A percentile compares a stretch with the other conserved stretches of the same genome.
Evolutionary conservation across 441 rosid genomes (phyloP).

Genomic region (Jatropha multifida): DNA sequence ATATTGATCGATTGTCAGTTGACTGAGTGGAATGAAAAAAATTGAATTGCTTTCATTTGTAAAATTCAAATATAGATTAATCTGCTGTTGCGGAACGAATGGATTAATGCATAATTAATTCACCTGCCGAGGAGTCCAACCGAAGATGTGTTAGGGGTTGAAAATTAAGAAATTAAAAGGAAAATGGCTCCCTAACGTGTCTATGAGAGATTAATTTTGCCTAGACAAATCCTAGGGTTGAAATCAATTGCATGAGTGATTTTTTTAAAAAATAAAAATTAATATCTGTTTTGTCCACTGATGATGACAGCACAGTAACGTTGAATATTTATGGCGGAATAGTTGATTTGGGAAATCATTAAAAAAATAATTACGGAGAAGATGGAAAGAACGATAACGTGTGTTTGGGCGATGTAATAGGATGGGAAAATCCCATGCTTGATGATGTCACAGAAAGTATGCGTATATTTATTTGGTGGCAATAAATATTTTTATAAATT

Average conservation of each 20-base stretch:
- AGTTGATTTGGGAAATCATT: background rate
- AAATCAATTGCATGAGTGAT: too few relatives aligned
- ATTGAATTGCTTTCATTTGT: too few relatives aligned
- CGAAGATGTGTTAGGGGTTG: background rate
- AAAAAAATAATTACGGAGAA: background rate
- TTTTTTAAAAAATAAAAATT: background rate
- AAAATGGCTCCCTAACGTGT: background rate
- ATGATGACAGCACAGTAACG: background rate
- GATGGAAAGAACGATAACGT: background rate
- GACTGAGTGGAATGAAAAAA: too few relatives aligned
- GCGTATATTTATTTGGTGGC: background rate
- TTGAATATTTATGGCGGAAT: background rate
- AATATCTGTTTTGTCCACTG: background rate
- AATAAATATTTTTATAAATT: too few relatives aligned
- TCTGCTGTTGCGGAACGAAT: too few relatives aligned
- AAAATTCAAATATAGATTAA: too few relatives aligned
- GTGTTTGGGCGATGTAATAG: background rate
- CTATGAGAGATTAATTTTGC: too few relatives aligned
- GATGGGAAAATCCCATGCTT: background rate
- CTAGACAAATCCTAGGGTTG: too few relatives aligned
- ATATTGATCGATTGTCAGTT: too few relatives aligned
- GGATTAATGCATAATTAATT: too few relatives aligned
- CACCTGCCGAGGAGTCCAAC: too few relatives aligned
- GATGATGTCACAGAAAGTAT: background rate
- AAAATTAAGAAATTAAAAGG: background rate